Evolutionary conservation across 345 rosid genomes (phyloP).

Genomic region (Populus pruinosa): DNA sequence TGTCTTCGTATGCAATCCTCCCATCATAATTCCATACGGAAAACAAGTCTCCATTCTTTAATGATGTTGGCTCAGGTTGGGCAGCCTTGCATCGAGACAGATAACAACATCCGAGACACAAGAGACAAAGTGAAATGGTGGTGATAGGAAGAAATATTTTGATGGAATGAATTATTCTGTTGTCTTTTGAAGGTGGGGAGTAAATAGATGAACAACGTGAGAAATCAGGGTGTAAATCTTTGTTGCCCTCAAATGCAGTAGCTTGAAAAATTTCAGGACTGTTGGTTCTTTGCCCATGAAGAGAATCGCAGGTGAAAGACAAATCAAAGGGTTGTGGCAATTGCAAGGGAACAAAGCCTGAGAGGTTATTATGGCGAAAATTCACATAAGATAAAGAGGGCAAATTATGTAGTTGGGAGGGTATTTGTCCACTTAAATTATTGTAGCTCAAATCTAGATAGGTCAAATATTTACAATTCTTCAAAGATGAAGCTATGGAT

Average conservation of each 20-base stretch:
- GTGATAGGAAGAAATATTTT: background rate
- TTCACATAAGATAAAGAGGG: accelerated
- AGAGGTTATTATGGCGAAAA: background rate
- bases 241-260: no score
- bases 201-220: background rate
- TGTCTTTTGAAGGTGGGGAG: background rate
- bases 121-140: background rate
- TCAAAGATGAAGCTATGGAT: background rate
- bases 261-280: no score
- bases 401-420: no score
- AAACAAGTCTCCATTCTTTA: background rate
- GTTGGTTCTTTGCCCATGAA: background rate
- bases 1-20: background rate
- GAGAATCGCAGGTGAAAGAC: background rate
- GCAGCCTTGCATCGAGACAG: background rate
- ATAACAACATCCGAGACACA: background rate
- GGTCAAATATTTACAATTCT: no score
- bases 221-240: background rate
- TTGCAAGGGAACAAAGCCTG: background rate
- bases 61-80: background rate
- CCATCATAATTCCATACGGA: constrained; percentile 6
- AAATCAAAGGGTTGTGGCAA: no score
- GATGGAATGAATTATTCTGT: background rate
- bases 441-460: no score
- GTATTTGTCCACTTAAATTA: no score